Conservation (phyloP, 1,284 basidiomycete genomes). For the Melampsora allii-populina region DNA sequence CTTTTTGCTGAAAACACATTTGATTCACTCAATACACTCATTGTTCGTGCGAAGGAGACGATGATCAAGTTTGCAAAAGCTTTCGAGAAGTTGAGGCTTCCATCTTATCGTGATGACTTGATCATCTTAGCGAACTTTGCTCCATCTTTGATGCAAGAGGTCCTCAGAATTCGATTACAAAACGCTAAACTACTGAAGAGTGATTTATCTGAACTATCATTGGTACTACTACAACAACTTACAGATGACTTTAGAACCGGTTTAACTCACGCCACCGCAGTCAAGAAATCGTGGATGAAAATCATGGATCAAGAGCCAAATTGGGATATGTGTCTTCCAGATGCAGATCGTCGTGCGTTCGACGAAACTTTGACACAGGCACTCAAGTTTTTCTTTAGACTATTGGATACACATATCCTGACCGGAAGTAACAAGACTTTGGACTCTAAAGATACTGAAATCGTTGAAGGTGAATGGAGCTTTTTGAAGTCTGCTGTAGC, state of each 20-base stretch:
- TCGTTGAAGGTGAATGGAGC: conserved; percentile 93
- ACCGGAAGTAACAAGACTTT: conserved; percentile 77
- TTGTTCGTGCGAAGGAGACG: conserved; percentile 79
- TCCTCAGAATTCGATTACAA: conserved; percentile 80
- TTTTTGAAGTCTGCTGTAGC: conserved; percentile 92
- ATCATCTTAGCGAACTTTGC: conserved; percentile 92
- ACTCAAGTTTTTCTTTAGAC: conserved; percentile 83
- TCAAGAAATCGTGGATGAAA: conserved; percentile 89
- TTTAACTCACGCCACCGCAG: conserved; percentile 85
- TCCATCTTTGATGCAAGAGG: conserved; percentile 87
- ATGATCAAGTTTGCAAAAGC: conserved; percentile 72
- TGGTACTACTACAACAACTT: conserved; percentile 89
- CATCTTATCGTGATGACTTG: conserved; percentile 88
- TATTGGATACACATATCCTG: conserved; percentile 94
- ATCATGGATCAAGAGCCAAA: conserved; percentile 78
- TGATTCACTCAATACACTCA: conserved; percentile 76
- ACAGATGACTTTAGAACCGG: conserved; percentile 88
- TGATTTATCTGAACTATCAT: conserved; percentile 68
- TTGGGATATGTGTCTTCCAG: conserved; percentile 72
- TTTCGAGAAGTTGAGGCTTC: conserved; percentile 80
- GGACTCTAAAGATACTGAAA: conserved; percentile 96
- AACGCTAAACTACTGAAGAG: conserved; percentile 78
- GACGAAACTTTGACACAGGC: conserved; percentile 84
- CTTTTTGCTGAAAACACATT: conserved; percentile 93
- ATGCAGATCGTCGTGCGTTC: conserved; percentile 65